Conservation (phyloP, 805 yeast species). For the Zygosaccharomyces kombuchaensis region DNA sequence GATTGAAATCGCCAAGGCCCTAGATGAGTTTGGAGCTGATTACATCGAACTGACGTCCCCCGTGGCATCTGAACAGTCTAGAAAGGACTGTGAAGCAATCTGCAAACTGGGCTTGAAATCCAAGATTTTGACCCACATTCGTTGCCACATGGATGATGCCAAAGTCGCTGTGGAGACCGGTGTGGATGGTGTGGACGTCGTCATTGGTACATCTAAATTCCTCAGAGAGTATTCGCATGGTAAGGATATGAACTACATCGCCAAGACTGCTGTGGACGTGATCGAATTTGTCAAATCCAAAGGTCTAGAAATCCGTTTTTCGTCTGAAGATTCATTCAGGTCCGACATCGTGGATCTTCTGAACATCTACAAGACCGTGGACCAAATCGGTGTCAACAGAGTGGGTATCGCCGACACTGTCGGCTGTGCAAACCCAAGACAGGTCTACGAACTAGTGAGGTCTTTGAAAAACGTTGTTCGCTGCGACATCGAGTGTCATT, state of each 20-base stretch:
- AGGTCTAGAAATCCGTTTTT: conserved; percentile 93
- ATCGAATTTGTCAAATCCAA: conserved; percentile 95
- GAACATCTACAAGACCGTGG: conserved; percentile 93
- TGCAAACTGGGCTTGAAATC: conserved; percentile 97
- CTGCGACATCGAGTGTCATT: conserved; percentile 97
- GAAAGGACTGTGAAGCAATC: conserved; percentile 94
- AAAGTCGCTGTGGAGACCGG: conserved; percentile 96
- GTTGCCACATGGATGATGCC: conserved; percentile 99
- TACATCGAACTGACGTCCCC: conserved; percentile 98
- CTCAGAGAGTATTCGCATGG: conserved; percentile 94
- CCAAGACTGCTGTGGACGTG: conserved; percentile 92
- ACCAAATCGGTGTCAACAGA: conserved; percentile 95
- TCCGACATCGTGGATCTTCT: conserved; percentile 92
- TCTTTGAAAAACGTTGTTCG: conserved; percentile 89
- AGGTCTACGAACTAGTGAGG: conserved; percentile 92
- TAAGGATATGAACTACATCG: conserved; percentile 96
- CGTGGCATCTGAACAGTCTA: conserved; percentile 92
- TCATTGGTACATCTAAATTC: conserved; percentile 94
- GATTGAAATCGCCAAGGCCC: conserved; percentile 93
- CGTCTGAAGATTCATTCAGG: conserved; percentile 96
- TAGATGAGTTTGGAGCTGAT: conserved; percentile 97
- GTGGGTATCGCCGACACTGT: conserved; percentile 99
- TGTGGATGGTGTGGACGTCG: conserved; percentile 98
- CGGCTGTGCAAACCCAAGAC: conserved; percentile 98
- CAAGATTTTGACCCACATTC: conserved; percentile 90